Evolutionary conservation across 139 green algal species (phyloP).

Genomic region (Micractinium conductrix): DNA sequence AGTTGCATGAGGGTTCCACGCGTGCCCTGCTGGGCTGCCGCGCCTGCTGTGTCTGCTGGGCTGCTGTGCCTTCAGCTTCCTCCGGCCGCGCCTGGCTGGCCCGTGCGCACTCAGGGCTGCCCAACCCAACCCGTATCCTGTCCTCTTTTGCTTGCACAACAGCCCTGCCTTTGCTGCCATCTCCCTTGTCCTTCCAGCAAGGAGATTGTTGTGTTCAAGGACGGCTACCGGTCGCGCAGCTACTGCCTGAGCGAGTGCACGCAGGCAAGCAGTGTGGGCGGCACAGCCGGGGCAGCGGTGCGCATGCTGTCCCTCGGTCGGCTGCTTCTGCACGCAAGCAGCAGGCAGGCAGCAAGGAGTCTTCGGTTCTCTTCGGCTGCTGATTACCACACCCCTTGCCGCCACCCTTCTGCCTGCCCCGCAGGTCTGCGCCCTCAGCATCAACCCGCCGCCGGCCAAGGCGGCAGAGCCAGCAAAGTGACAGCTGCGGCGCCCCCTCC

Average conservation of each 20-base stretch:
- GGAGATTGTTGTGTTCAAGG: constrained; percentile 78
- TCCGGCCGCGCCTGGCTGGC: not conserved
- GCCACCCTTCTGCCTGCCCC: too few species aligned
- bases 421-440: constrained; percentile 13
- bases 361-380: too few species aligned
- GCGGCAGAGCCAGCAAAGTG: not conserved
- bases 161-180: too few species aligned
- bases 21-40: too few species aligned
- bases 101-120: not conserved
- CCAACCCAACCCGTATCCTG: too few species aligned
- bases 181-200: constrained; percentile 17
- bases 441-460: not conserved
- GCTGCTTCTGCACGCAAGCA: too few species aligned
- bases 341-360: too few species aligned
- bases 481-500: too few species aligned
- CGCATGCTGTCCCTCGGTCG: too few species aligned
- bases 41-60: too few species aligned
- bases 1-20: too few species aligned
- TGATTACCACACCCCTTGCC: too few species aligned
- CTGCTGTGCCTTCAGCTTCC: not conserved
- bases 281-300: not conserved
- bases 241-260: constrained; percentile 67
- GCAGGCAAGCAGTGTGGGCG: not conserved
- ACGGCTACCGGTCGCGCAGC: constrained; percentile 59
- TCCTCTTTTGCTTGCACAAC: not conserved